Base-by-base conservation (phyloP, 2,329 filamentous ascomycete genomes). In the Lecanoromycetidae sp. region DNA sequence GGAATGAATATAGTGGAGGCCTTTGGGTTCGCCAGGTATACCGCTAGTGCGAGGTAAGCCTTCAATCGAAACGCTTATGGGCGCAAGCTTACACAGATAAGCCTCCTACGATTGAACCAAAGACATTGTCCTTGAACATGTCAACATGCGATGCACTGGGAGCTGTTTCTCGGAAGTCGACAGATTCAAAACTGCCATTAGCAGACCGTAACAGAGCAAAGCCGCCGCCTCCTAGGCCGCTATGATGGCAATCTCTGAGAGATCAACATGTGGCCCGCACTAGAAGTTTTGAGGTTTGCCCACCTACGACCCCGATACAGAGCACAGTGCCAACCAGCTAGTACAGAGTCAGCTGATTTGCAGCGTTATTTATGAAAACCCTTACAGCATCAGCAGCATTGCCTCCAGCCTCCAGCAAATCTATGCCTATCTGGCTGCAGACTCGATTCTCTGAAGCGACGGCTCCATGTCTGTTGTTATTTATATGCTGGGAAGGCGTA, bases 111-210 rank as follows among this genome's bases (percentile, higher is more conserved):
- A 90, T 68, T 46, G 84, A 87, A 1, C 74, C 78, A 1, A 71
- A 63, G 0, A 74, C 69, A 53, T 90, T 82, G 48, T 79, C 78
- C 50, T 76, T 72, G 62, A 82, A 96, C 90, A 96, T 96, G 57
- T 93, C 77, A 63, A 87, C 72, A 54, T 73, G 80, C 0, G 87
- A 84, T 0, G 84, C 84, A 0, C 81, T 83, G 1, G 90, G 88
- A 0, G 90, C 90, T 0, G 82, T 79, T 63, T 96, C 90, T 40
- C 90, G 74, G 60, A 94, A 96, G 64, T 96, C 90, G 55, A 96
- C 79, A 48, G 81, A 80, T 59, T 94, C 87, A 60, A 88, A 93
- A 22, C 70, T 70, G 10, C 87, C 87, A 50, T 84, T 70, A 9
- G 76, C 67, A 29, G 77, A 72, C 38, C 85, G 79, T 3, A 94